Evolutionary conservation across 768 basidiomycete genomes (phyloP), one percentile per base, ranked within the genome.

Genomic region (Lentinula sp.): DNA sequence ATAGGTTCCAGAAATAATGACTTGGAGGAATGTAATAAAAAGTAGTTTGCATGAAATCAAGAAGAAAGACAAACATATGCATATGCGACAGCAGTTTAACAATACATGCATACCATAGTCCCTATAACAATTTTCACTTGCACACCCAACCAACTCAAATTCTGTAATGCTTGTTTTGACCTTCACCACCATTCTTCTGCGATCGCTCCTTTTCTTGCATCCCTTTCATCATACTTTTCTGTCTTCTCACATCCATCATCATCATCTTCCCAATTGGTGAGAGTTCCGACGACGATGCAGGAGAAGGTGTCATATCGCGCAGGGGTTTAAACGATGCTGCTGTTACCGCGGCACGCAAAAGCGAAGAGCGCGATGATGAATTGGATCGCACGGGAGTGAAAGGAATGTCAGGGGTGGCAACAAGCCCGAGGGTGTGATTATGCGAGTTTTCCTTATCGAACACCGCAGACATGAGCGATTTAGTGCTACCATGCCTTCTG

Each of bases 251-350:
- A 65, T 86, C 80, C 60, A 75, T 73, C 90, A 91, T 91, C 67
- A 91, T 78, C 68, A 86, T 79, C 65, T 78, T 79, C 5, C 81
- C 85, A 36, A 85, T 73, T 13, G 87, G 87, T 18, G 90, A 91
- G 54, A 92, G 74, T 63, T 91, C 90, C 9, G 88, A 82, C 2
- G 89, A 90, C 33, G 82, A 85, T 23, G 86, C 81, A 20, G 90
- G 87, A 1, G 87, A 90, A 3, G 85, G 81, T 35, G 70, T 67
- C 60, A 73, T 77, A 12, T 74, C 73, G 33, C 70, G 68, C 6
- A 81, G 80, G 9, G 78, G 76, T 50, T 75, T 78, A 55, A 84
- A 86, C 48, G 82, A 80, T 50, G 74, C 67, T 20, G 77, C 73
- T 18, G 73, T 70, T 15, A 79, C 72, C 57, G 72, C 71, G 28